Percentiles rank a stretch among this genome's conserved stretches.
Evolutionary conservation across 2,329 filamentous ascomycete genomes (phyloP).

Genomic region (Trichoderma sp.): DNA sequence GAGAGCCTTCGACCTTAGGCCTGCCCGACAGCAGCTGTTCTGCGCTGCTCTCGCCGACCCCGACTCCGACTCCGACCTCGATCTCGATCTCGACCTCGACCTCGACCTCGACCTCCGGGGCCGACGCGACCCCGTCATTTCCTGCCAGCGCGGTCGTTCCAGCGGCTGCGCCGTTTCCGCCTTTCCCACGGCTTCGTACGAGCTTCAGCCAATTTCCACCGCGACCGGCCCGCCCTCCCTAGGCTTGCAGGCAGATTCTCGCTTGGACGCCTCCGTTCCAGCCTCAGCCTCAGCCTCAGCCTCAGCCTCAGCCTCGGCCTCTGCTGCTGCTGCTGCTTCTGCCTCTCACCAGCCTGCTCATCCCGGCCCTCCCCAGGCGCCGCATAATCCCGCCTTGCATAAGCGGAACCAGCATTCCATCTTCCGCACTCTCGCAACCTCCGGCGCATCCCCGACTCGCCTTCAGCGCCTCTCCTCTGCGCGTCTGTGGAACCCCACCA

Average conservation of each 20-base stretch:
- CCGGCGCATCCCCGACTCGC: conserved; percentile 16
- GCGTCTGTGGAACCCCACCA: conserved; percentile 63
- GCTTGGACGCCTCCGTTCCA: conserved; percentile 34
- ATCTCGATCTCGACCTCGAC: too few relatives aligned
- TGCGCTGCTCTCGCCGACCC: conserved; percentile 10
- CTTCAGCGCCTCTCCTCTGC: conserved; percentile 47
- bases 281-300: conserved; percentile 28
- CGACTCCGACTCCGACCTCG: too few relatives aligned
- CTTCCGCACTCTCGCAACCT: conserved; percentile 49
- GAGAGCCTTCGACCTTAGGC: not conserved
- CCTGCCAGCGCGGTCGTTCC: conserved; percentile 48
- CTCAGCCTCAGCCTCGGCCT: not conserved
- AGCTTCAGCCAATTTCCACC: conserved; percentile 37
- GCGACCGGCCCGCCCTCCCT: conserved; percentile 36
- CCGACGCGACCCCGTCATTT: conserved; percentile 35
- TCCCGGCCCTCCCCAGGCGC: conserved; percentile 30
- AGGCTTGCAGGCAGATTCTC: conserved; percentile 37
- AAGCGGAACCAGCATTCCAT: conserved; percentile 34
- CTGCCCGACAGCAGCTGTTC: not conserved
- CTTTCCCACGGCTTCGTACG: conserved; percentile 54
- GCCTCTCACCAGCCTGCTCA: conserved; percentile 39
- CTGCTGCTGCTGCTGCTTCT: not conserved
- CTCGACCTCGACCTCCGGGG: conserved; percentile 28
- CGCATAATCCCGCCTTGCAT: conserved; percentile 14
- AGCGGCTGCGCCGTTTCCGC: conserved; percentile 48